Conservation (phyloP, 2,329 filamentous ascomycete species). For the Penicillium occitanis region DNA sequence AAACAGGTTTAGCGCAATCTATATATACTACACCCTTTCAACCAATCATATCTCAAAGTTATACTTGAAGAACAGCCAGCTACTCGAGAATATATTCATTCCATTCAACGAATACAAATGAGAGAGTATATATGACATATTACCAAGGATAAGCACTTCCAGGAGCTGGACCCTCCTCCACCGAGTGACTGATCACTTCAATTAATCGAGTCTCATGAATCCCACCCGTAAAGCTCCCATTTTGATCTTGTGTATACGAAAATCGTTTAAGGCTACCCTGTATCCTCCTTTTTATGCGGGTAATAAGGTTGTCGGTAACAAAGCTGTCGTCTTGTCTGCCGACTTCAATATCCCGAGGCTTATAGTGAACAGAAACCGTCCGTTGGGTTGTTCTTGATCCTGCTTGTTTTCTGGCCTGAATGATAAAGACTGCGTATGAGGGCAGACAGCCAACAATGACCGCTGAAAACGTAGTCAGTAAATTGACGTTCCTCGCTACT, state of each 20-base stretch:
- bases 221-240: neutral
- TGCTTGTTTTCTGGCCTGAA: conserved; percentile 5
- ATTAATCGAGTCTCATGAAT: neutral
- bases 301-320: neutral
- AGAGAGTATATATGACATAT: neutral
- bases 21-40: neutral
- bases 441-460: conserved; percentile 27
- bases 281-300: neutral
- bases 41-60: neutral
- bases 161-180: neutral
- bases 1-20: neutral
- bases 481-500: neutral
- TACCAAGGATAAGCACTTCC: neutral
- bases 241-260: neutral
- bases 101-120: neutral
- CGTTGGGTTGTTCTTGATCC: neutral
- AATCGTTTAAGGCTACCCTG: neutral
- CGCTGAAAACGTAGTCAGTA: conserved; percentile 15
- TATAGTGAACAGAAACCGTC: neutral
- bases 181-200: neutral
- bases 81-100: neutral
- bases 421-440: conserved; percentile 22
- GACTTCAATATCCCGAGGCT: neutral
- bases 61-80: neutral
- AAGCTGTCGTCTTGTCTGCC: neutral